Conservation (phyloP, 1,284 basidiomycete genomes). For the Gymnopus androsaceus region DNA sequence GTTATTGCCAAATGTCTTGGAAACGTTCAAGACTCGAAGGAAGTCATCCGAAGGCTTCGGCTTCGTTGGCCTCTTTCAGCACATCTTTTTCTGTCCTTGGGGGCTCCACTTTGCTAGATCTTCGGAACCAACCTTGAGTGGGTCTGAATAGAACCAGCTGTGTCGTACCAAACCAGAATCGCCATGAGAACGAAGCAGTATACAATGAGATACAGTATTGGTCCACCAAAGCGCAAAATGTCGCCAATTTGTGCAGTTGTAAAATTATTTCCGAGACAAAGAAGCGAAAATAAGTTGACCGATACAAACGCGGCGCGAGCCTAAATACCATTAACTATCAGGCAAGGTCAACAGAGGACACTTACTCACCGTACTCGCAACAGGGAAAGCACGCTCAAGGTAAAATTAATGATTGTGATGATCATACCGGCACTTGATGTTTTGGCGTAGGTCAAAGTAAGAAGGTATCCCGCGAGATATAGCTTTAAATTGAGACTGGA, state of each 20-base stretch:
- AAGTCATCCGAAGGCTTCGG: conserved; percentile 52
- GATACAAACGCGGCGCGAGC: conserved; percentile 69
- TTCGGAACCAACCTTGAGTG: conserved; percentile 14
- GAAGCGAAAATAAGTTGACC: conserved; percentile 75
- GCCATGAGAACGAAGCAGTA: conserved; percentile 54
- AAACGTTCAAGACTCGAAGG: conserved; percentile 66
- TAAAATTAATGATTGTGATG: conserved; percentile 70
- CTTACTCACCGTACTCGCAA: conserved; percentile 65
- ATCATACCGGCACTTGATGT: conserved; percentile 53
- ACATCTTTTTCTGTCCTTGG: conserved; percentile 45
- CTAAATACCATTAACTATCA: conserved; percentile 28
- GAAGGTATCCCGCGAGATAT: conserved; percentile 65
- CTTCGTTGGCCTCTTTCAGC: conserved; percentile 51
- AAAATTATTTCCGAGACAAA: conserved; percentile 63
- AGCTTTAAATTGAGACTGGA: conserved; percentile 38
- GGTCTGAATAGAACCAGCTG: conserved; percentile 50
- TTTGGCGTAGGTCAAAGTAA: conserved; percentile 72
- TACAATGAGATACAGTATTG: conserved; percentile 72
- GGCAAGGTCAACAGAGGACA: neutral
- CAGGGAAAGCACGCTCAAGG: conserved; percentile 68
- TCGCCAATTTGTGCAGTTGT: conserved; percentile 48
- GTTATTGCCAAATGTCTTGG: conserved; percentile 61
- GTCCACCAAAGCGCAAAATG: conserved; percentile 70
- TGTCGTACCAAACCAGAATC: conserved; percentile 64
- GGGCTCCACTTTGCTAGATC: conserved; percentile 12